These are phyloP conservation scores for Aspergillus amoenus DNA, from an alignment of 2,329 filamentous ascomycete species.

Conservation along the genomic window DNA sequence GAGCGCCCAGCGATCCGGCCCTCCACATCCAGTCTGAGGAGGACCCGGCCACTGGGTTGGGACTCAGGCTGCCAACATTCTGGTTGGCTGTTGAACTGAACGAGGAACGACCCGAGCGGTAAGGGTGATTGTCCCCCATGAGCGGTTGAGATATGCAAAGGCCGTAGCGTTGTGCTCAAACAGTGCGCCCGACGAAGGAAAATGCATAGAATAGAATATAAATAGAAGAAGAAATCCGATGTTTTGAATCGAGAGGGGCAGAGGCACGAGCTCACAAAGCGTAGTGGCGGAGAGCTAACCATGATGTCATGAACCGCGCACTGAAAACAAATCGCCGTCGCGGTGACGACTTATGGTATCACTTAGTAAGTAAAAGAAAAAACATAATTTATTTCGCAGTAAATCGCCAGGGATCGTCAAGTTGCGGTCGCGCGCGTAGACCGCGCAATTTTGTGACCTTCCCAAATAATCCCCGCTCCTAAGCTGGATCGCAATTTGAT, in stretches of 20 bases:
- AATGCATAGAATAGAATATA: neutral
- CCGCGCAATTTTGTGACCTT: neutral
- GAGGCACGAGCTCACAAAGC: neutral
- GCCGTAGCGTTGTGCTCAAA: neutral
- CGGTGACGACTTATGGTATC: neutral
- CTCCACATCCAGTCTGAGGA: slow-evolving; percentile 15
- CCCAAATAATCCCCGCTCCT: neutral
- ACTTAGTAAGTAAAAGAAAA: neutral
- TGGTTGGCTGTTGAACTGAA: neutral
- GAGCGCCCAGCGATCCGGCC: neutral
- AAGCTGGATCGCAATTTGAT: neutral
- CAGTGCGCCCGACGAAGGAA: neutral
- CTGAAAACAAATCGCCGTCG: neutral
- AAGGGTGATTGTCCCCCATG: neutral
- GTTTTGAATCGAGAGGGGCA: neutral
- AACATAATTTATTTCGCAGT: neutral
- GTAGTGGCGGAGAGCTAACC: neutral
- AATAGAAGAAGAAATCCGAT: neutral
- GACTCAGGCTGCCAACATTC: neutral
- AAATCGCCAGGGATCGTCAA: neutral
- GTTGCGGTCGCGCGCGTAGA: neutral
- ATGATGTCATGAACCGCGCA: slow-evolving; percentile 4
- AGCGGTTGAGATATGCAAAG: neutral
- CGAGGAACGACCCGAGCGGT: neutral
- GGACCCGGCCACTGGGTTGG: neutral